Evolutionary conservation across 2,329 filamentous ascomycete species (phyloP), one percentile per base, ranked within the genome.

Genomic region (Trichocomaceae sp.): DNA sequence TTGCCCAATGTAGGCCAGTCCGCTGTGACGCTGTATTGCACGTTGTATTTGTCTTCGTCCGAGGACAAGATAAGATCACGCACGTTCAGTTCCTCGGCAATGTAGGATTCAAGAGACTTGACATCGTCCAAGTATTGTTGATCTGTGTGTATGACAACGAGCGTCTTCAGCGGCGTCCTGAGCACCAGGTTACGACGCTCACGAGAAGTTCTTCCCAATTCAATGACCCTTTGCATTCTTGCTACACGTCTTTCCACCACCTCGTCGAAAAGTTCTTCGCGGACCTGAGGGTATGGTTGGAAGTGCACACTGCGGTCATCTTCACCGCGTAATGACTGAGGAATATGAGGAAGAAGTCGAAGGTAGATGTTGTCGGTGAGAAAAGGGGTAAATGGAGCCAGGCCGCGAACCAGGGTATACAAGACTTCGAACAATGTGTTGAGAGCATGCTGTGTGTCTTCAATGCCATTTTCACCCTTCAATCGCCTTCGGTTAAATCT

Each of bases 1-100:
- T 96, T 96, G 61, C 93, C 93, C 15, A 99, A 80, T 2, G 88
- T 87, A 13, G 93, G 90, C 87, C 93, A 96, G 72, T 99, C 93
- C 7, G 90, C 91, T 39, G 82, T 83, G 15, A 92, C 89, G 58
- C 87, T 90, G 75, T 96, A 95, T 67, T 93, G 86, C 46, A 99
- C 90, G 53, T 90, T 88, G 76, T 96, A 96, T 69, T 87, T 88
- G 54, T 83, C 86, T 74, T 97, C 93, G 60, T 97, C 90, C 7
- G 83, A 85, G 2, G 89, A 90, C 52, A 96, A 79, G 10, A 96
- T 77, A 26, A 97, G 77, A 59, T 96, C 88, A 59, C 87, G 84
- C 48, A 99, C 81, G 67, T 97, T 99, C 50, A 97, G 79, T 74
- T 97, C 93, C 66, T 96, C 91, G 10, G 82, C 83, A 61, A 99